Percentiles rank a stretch among this genome's conserved stretches.
Evolutionary conservation across 2,329 filamentous ascomycete species (phyloP).

Genomic region (Phoma sp.): DNA sequence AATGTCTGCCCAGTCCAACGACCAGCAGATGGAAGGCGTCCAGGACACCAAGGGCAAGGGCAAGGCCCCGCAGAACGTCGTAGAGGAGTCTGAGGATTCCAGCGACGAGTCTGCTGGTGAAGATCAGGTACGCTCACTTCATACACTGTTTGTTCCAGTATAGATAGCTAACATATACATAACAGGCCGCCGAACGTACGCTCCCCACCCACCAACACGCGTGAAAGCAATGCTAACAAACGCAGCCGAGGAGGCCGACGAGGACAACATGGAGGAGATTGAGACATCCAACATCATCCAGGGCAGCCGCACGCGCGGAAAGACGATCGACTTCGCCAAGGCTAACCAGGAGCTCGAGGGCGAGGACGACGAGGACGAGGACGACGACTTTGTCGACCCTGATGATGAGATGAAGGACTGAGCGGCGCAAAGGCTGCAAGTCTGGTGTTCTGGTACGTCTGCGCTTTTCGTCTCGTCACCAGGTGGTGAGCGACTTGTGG

Average conservation of each 20-base stretch:
- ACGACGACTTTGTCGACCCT: constrained; percentile 68
- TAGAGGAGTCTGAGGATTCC: constrained; percentile 74
- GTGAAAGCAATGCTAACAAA: constrained; percentile 26
- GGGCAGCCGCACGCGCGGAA: constrained; percentile 81
- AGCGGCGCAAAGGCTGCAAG: constrained; percentile 7
- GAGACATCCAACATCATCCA: constrained; percentile 84
- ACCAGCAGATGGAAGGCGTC: constrained; percentile 48
- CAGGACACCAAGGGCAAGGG: constrained; percentile 79
- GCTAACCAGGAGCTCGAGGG: constrained; percentile 79
- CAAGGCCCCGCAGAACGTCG: constrained; percentile 71
- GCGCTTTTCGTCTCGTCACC: not conserved
- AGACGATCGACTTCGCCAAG: constrained; percentile 91
- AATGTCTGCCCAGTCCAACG: constrained; percentile 44
- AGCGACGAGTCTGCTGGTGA: constrained; percentile 72
- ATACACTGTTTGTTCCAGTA: not conserved
- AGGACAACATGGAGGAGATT: constrained; percentile 88
- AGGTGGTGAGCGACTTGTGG: not conserved
- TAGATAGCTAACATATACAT: constrained; percentile 35
- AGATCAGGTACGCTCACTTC: constrained; percentile 57
- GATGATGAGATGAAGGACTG: constrained; percentile 75
- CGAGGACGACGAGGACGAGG: constrained; percentile 80
- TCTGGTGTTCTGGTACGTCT: constrained; percentile 30
- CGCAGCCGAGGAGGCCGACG: constrained; percentile 69
- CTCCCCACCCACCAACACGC: not conserved
- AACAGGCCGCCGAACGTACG: constrained; percentile 46